Evolutionary conservation across 2,329 filamentous ascomycete species (phyloP).

Genomic region (Chaetomium strumarium): DNA sequence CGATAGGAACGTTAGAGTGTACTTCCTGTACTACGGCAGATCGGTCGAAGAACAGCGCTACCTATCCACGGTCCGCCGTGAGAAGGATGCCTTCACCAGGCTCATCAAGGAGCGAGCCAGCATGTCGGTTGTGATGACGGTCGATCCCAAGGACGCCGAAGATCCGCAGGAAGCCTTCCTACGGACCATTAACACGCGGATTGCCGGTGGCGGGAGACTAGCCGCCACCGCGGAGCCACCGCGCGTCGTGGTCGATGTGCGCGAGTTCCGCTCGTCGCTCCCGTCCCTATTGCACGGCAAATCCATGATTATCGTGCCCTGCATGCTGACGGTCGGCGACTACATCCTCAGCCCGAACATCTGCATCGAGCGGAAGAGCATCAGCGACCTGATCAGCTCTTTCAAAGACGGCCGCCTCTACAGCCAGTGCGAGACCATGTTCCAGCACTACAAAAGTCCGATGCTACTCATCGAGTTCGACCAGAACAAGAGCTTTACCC

Average conservation of each 20-base stretch:
- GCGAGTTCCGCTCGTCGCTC: slow-evolving; percentile 89
- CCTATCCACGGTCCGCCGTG: slow-evolving; percentile 78
- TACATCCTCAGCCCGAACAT: slow-evolving; percentile 90
- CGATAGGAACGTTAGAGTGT: slow-evolving; percentile 82
- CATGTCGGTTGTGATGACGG: slow-evolving; percentile 84
- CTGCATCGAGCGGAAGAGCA: slow-evolving; percentile 89
- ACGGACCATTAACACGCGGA: slow-evolving; percentile 91
- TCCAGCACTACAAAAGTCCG: slow-evolving; percentile 80
- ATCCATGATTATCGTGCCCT: slow-evolving; percentile 82
- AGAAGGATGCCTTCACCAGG: slow-evolving; percentile 94
- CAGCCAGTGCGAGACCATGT: slow-evolving; percentile 89
- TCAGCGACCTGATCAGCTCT: slow-evolving; percentile 84
- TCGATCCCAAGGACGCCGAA: slow-evolving; percentile 61
- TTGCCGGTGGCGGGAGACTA: slow-evolving; percentile 84
- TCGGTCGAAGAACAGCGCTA: slow-evolving; percentile 96
- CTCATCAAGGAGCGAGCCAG: slow-evolving; percentile 89
- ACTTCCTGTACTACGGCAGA: slow-evolving; percentile 93
- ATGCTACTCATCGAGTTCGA: slow-evolving; percentile 98
- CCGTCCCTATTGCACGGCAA: slow-evolving; percentile 87
- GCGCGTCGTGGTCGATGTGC: slow-evolving; percentile 88
- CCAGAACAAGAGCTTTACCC: slow-evolving; percentile 92
- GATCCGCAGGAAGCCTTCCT: slow-evolving; percentile 90
- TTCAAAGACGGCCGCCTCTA: slow-evolving; percentile 89
- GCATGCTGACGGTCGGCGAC: slow-evolving; percentile 93
- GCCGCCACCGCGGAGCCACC: slow-evolving; percentile 80